Evolutionary conservation across 1,284 basidiomycete species (phyloP).

Genomic region (Anthracocystis walkeri): DNA sequence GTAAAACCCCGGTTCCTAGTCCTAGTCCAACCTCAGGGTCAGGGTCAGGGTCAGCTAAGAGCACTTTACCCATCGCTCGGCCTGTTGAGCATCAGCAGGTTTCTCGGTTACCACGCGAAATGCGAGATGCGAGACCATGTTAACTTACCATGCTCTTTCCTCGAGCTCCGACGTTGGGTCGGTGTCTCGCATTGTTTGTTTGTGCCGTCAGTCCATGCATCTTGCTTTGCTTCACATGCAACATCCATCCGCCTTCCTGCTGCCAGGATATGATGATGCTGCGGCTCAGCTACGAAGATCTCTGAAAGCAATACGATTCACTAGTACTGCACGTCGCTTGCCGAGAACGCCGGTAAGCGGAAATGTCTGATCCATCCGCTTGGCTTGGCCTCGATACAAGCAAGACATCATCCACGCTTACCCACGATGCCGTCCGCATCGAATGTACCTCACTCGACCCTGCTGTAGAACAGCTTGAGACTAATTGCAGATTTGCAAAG

Average conservation of each 20-base stretch:
- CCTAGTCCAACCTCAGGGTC: too few species aligned
- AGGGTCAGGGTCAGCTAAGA: too few species aligned
- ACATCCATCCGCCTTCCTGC: not conserved
- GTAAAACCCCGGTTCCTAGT: too few species aligned
- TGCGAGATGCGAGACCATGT: not conserved
- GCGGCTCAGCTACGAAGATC: not conserved
- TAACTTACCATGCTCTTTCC: too few species aligned
- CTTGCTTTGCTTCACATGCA: too few species aligned
- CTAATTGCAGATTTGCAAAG: not conserved
- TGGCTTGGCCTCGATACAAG: not conserved
- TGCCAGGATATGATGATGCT: not conserved
- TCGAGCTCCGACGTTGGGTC: not conserved
- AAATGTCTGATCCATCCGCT: not conserved
- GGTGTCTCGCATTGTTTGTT: conserved; percentile 8
- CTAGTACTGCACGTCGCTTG: not conserved
- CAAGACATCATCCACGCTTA: not conserved
- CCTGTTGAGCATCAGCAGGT: not conserved
- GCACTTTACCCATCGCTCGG: too few species aligned
- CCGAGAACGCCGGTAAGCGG: conserved; percentile 1
- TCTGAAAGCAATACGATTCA: not conserved
- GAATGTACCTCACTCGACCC: not conserved
- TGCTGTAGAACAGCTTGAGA: too few species aligned
- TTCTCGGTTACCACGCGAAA: conserved; percentile 6
- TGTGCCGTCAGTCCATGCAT: not conserved
- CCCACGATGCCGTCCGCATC: not conserved